Evolutionary conservation across 73 alveolate species (phyloP), one percentile per base, ranked within the genome.

Genomic region (Diophrys sp.): DNA sequence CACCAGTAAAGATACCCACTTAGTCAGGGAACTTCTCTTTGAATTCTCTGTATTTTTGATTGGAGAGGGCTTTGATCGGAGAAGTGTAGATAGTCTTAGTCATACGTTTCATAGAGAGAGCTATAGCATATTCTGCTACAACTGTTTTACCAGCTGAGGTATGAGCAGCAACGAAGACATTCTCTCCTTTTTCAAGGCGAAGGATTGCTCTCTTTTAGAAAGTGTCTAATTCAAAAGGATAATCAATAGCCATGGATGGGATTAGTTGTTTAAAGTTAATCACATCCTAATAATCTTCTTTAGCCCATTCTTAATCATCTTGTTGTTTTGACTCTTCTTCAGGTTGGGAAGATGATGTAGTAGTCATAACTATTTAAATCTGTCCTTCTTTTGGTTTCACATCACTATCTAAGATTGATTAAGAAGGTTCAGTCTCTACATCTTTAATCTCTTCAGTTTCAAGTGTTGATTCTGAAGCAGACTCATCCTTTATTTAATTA

Each of bases 91-190:
- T 90, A 25, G 97, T 96, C 78, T 97, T 96, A 78, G 95, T 95
- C 56, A 87, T 84, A 53, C 93, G 90, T 80, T 90, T 93, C 73
- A 87, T 76, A 5, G 99, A 98, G 57, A 95, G 87, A 18, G 99
- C 99, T 53, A 98, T 95, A 0, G 99, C 99, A 90, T 98, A 98
- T 89, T 98, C 99, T 1, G 99, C 99, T 5, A 98, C 99, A 11
- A 97, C 99, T 26, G 99, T 98, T 78, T 98, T 96, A 27, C 99
- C 99, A 54, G 99, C 98, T 24, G 99, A 98, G 14, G 99, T 98
- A 80, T 95, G 99, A 0, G 99, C 99, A 29, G 99, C 96, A 0
- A 97, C 99, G 73, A 98, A 91, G 25, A 98, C 99, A 80, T 93
- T 80, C 76, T 91, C 81, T 25, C 89, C 94, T 44, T 91, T 83